Conservation (phyloP, 352 stramenopile genomes). For the Pythium plurisporium region DNA sequence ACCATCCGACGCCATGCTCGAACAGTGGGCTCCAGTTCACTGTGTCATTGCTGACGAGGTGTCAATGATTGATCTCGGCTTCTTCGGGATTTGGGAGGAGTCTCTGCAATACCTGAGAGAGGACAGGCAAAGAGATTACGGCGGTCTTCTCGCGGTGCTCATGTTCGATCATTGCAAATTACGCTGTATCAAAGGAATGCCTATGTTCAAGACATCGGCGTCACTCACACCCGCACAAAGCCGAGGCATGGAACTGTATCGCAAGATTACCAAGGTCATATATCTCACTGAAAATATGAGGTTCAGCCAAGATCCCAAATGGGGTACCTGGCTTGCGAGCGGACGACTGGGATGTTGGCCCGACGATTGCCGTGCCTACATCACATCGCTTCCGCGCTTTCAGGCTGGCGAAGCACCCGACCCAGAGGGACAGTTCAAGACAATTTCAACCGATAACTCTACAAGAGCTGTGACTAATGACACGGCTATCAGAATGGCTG, state of each 20-base stretch:
- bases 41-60: slow-evolving; percentile 25
- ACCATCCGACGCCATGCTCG: slow-evolving; percentile 7
- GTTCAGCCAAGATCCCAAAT: slow-evolving; percentile 17
- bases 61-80: slow-evolving; percentile 20
- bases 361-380: background rate
- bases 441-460: background rate
- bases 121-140: background rate
- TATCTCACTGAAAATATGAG: slow-evolving; percentile 24
- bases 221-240: background rate
- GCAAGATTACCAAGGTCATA: slow-evolving; percentile 17
- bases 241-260: slow-evolving; percentile 5
- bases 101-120: slow-evolving; percentile 5
- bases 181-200: background rate
- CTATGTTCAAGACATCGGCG: slow-evolving; percentile 1
- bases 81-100: slow-evolving; percentile 29
- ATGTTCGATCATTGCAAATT: slow-evolving; percentile 14
- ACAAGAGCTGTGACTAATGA: background rate
- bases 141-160: slow-evolving; percentile 1
- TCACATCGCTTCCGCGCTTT: background rate
- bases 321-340: slow-evolving; percentile 13
- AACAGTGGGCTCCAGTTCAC: slow-evolving; percentile 14
- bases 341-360: slow-evolving; percentile 11
- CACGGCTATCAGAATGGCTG: background rate
- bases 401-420: background rate
- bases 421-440: background rate